Conservation (phyloP, 176 grass and related monocot species). For the Hsuehochloa calcarea region DNA sequence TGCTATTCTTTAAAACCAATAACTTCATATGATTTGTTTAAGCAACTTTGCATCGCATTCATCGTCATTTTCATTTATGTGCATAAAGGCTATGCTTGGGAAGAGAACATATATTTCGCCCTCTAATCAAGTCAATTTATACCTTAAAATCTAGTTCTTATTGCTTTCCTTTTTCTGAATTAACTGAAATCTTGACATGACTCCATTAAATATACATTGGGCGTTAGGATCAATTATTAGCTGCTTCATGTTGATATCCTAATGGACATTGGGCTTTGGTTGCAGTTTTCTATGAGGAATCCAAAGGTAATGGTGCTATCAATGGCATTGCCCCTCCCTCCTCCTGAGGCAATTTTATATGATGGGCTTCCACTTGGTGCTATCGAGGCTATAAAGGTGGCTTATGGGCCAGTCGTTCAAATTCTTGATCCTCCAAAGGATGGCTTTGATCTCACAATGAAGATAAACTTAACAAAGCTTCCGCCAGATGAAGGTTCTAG, state of each 20-base stretch:
- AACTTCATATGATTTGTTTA: neutral
- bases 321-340: slow-evolving; percentile 65
- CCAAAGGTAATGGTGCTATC: slow-evolving; percentile 83
- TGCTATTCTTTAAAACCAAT: neutral
- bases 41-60: neutral
- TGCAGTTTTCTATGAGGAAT: slow-evolving; percentile 86
- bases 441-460: slow-evolving; percentile 94
- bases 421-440: slow-evolving; percentile 98
- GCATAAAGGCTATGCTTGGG: neutral
- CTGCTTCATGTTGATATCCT: neutral
- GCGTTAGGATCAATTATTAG: neutral
- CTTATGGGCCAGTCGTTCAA: slow-evolving; percentile 82
- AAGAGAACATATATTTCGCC: neutral
- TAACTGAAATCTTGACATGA: neutral
- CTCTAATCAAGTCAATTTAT: neutral
- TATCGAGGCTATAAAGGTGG: slow-evolving; percentile 82
- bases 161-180: neutral
- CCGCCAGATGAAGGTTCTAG: slow-evolving; percentile 96
- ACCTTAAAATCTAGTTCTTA: slow-evolving; percentile 10
- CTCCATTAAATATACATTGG: neutral
- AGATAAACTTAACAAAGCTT: slow-evolving; percentile 93
- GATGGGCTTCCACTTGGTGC: slow-evolving; percentile 92
- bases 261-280: slow-evolving; percentile 15
- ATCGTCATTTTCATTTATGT: neutral
- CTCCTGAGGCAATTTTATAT: slow-evolving; percentile 76